Base-by-base conservation (phyloP, 2,329 filamentous ascomycete species). In the Tolypocladium capitatum region DNA sequence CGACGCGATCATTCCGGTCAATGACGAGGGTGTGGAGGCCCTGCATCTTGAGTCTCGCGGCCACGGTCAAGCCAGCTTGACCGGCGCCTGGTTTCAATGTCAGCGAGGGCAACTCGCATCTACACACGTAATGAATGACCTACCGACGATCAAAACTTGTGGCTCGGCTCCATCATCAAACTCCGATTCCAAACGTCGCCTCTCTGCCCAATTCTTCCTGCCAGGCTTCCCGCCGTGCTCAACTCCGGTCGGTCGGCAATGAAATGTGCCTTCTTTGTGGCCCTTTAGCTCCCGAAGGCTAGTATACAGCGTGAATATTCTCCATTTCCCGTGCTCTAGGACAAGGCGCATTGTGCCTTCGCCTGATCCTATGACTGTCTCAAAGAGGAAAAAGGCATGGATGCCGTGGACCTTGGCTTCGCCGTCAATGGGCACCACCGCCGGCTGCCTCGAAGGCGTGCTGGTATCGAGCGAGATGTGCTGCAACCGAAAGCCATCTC, bases 301-400 rank as follows among this genome's bases (percentile, higher is more conserved):
- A 0, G 82, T 85, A 56, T 78, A 84, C 0, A 86, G 55, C 1
- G 78, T 81, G 52, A 77, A 83, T 0, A 78, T 73, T 57, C 79
- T 81, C 80, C 80, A 85, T 2, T 49, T 33, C 0, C 60, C 65
- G 0, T 61, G 59, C 43, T 68, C 63, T 34, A 69, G 60, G 0
- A 71, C 66, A 0, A 85, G 59, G 4, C 78, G 67, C 0, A 75
- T 67, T 1, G 84, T 53, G 1, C 82, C 83, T 1, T 69, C 62
- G 0, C 80, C 83, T 0, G 54, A 53, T 0, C 81, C 81, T 1
- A 76, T 54, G 5, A 67, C 63, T 0, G 75, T 81, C 3, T 74
- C 68, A 20, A 81, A 63, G 0, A 60, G 69, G 45, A 82, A 62
- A 53, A 79, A 82, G 49, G 76, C 75, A 44, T 75, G 68, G 0